These are phyloP conservation scores for Scolecobasidium constrictum DNA, from an alignment of 2,329 filamentous ascomycete genomes.

Conservation along the genomic window DNA sequence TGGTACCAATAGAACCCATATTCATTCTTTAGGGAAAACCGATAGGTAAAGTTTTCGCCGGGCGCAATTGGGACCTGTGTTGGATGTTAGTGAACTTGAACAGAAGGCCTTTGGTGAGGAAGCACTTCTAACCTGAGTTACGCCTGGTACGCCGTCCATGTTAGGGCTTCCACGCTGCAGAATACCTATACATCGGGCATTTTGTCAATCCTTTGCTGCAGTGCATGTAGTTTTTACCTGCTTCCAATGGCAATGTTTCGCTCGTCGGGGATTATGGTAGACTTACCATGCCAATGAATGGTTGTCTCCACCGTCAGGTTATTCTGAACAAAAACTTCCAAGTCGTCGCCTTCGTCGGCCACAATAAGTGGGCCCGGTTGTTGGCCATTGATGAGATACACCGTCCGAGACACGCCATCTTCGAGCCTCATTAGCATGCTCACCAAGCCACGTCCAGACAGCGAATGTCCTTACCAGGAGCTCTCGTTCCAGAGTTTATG, in stretches of 20 bases:
- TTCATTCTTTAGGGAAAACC: constrained; percentile 13
- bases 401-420: background rate
- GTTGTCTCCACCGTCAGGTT: background rate
- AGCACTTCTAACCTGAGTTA: too few species aligned
- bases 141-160: constrained; percentile 12
- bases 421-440: background rate
- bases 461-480: background rate
- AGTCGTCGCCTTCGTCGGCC: background rate
- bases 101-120: too few species aligned
- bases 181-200: background rate
- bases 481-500: background rate
- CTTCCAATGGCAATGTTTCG: too few species aligned
- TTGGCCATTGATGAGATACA: constrained; percentile 2
- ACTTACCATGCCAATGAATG: constrained; percentile 1
- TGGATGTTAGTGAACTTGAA: too few species aligned
- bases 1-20: constrained; percentile 14
- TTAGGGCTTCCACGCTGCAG: background rate
- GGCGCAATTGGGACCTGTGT: constrained; percentile 15
- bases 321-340: background rate
- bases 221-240: too few species aligned
- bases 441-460: background rate
- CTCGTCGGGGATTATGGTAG: too few species aligned
- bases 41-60: constrained; percentile 12
- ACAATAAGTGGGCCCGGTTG: background rate
- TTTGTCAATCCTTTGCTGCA: background rate